Evolutionary conservation across 768 basidiomycete genomes (phyloP).

Genomic region (Rhizopogon sp.): DNA sequence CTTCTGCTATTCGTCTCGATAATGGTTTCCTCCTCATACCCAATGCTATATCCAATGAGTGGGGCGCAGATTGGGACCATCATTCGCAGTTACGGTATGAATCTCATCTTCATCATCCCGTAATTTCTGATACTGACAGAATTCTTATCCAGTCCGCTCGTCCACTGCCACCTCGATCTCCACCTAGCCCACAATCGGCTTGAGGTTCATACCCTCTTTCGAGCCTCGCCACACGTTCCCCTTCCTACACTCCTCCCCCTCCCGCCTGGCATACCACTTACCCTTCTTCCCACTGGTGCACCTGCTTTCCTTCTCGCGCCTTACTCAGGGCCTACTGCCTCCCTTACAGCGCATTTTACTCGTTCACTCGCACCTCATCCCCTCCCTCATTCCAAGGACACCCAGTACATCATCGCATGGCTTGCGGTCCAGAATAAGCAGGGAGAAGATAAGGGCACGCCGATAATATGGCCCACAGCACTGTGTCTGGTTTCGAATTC

Average conservation of each 20-base stretch:
- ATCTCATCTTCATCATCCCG: background rate
- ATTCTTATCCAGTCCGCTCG: conserved; percentile 42
- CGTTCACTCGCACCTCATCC: conserved; percentile 44
- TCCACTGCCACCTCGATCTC: conserved; percentile 57
- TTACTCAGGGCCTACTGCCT: conserved; percentile 65
- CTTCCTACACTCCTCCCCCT: conserved; percentile 38
- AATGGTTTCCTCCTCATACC: conserved; percentile 61
- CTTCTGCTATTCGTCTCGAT: conserved; percentile 45
- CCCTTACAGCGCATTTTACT: conserved; percentile 57
- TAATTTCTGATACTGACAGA: background rate
- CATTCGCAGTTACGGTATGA: conserved; percentile 42
- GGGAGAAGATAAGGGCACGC: conserved; percentile 74
- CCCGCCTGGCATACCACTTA: conserved; percentile 60
- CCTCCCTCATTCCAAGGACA: conserved; percentile 11
- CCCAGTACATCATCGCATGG: conserved; percentile 63
- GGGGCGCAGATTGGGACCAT: conserved; percentile 64
- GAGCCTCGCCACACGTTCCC: conserved; percentile 53
- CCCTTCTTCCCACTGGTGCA: conserved; percentile 62
- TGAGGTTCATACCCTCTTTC: conserved; percentile 61
- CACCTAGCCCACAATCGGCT: conserved; percentile 42
- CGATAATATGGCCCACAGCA: conserved; percentile 65
- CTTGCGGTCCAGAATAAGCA: conserved; percentile 71
- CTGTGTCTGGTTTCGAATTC: conserved; percentile 49
- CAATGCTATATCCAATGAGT: conserved; percentile 41
- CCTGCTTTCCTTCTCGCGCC: conserved; percentile 70